Conservation (phyloP, 106 monocot genomes). For the Gastrodia elata region DNA sequence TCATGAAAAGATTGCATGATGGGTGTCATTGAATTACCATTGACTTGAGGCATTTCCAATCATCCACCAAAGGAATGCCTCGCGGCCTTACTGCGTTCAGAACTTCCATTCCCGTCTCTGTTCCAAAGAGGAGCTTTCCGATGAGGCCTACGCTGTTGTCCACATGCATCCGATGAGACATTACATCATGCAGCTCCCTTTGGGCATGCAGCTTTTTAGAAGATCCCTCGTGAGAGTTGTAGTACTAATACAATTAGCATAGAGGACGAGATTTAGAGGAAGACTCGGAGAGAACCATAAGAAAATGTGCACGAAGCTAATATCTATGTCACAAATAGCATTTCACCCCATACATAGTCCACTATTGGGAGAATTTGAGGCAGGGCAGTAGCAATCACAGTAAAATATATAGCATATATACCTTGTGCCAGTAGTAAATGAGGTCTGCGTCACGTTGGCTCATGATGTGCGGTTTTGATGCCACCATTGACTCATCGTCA, state of each 20-base stretch:
- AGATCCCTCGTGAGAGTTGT: conserved; percentile 38
- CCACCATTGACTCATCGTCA: no score
- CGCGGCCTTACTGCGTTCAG: conserved; percentile 43
- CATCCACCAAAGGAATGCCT: conserved; percentile 65
- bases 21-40: conserved; percentile 66
- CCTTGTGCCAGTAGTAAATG: conserved; percentile 87
- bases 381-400: no score
- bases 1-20: no score
- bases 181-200: conserved; percentile 46
- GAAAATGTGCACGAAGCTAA: no score
- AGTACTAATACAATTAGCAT: conserved; percentile 26
- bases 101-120: conserved; percentile 28
- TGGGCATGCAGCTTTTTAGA: conserved; percentile 44
- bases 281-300: not conserved
- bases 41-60: conserved; percentile 86
- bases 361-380: no score
- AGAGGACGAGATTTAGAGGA: not conserved
- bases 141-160: conserved; percentile 72
- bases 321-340: no score
- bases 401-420: not conserved
- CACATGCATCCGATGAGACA: conserved; percentile 67
- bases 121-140: conserved; percentile 70
- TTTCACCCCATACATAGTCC: no score
- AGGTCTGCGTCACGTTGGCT: conserved; percentile 91
- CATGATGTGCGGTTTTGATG: no score